These are phyloP conservation scores for Rhynchosporium agropyri DNA, from an alignment of 2,329 filamentous ascomycete species.

Conservation along the genomic window DNA sequence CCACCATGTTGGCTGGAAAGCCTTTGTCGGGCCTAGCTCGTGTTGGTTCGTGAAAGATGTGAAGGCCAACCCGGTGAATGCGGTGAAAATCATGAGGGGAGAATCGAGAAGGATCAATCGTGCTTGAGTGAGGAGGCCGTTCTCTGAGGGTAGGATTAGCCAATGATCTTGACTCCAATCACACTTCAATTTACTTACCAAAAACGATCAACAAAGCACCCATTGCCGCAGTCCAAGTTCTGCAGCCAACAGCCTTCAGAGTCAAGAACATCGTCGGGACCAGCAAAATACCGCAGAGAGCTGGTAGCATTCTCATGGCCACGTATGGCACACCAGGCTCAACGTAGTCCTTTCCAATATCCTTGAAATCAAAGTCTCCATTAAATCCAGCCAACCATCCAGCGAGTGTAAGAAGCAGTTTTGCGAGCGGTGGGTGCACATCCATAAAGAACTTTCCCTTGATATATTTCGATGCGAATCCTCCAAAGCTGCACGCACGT, in stretches of 20 bases:
- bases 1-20: constrained; percentile 93
- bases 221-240: constrained; percentile 79
- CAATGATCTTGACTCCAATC: constrained; percentile 4
- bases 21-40: constrained; percentile 84
- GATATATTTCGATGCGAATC: constrained; percentile 98
- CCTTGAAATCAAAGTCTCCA: constrained; percentile 97
- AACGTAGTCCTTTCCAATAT: constrained; percentile 98
- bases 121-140: constrained; percentile 92
- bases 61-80: constrained; percentile 87
- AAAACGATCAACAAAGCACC: constrained; percentile 89
- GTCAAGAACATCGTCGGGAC: constrained; percentile 95
- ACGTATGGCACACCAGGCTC: constrained; percentile 96
- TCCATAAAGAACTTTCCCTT: constrained; percentile 99
- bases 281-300: constrained; percentile 82
- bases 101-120: constrained; percentile 95
- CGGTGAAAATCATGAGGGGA: constrained; percentile 89
- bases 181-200: constrained; percentile 54
- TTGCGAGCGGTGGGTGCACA: constrained; percentile 96
- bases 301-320: constrained; percentile 92
- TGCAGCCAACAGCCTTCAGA: constrained; percentile 86
- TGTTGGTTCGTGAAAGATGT: constrained; percentile 96
- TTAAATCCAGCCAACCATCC: constrained; percentile 95
- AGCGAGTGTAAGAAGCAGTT: constrained; percentile 92
- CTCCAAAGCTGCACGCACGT: constrained; percentile 73
- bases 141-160: constrained; percentile 63